These are phyloP conservation scores for Termitomyces sp. DNA, from an alignment of 768 basidiomycete genomes.

Conservation along the genomic window DNA sequence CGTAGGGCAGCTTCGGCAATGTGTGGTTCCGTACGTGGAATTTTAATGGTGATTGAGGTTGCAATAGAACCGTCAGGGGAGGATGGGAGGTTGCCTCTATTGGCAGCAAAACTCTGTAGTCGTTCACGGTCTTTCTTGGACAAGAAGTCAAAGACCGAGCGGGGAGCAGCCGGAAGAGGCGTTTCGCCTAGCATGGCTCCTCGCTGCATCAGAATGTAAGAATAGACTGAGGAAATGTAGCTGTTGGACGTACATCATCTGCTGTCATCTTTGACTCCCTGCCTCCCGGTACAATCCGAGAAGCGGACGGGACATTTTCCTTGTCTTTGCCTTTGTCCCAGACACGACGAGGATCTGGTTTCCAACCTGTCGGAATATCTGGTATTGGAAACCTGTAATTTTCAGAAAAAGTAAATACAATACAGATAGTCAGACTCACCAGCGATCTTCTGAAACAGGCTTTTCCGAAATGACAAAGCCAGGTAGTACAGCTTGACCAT, in stretches of 20 bases:
- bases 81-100: slow-evolving; percentile 13
- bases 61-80: slow-evolving; percentile 19
- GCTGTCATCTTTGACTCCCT: slow-evolving; percentile 61
- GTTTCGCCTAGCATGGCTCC: slow-evolving; percentile 82
- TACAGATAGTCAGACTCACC: slow-evolving; percentile 34
- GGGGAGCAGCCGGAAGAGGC: slow-evolving; percentile 58
- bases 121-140: slow-evolving; percentile 90
- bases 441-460: slow-evolving; percentile 65
- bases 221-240: not conserved
- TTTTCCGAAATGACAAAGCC: slow-evolving; percentile 73
- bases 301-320: slow-evolving; percentile 33
- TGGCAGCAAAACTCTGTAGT: slow-evolving; percentile 53
- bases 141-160: slow-evolving; percentile 91
- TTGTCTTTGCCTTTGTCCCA: slow-evolving; percentile 52
- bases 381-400: slow-evolving; percentile 73
- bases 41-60: slow-evolving; percentile 21
- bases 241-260: slow-evolving; percentile 53
- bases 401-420: not conserved
- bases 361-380: slow-evolving; percentile 80
- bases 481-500: slow-evolving; percentile 66
- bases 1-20: slow-evolving; percentile 81
- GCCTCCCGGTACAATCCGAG: slow-evolving; percentile 16
- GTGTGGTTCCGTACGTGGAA: slow-evolving; percentile 64
- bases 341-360: slow-evolving; percentile 73
- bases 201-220: slow-evolving; percentile 45